Base-by-base conservation (phyloP, 768 basidiomycete species). In the Xerocomellus intermedius region DNA sequence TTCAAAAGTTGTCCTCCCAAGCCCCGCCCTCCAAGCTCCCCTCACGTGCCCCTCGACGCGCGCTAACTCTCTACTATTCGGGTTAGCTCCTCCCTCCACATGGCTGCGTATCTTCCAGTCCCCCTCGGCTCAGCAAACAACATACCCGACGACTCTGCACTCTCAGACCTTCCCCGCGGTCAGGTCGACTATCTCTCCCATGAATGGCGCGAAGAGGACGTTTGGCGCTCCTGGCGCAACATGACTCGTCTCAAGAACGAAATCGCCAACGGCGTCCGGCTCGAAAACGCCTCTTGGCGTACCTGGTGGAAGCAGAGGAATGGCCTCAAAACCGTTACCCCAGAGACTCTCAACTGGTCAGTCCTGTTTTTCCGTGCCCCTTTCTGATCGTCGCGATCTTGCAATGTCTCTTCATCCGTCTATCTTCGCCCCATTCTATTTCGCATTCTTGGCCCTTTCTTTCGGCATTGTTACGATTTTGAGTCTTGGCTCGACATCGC, bases 231-330 rank as follows among this genome's bases (percentile, higher is more conserved):
- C n/a, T 99, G 96, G 96, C 81, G 95, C 61, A 92, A 86, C 69
- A 98, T 98, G 94, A 98, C 96, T 44, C 82, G 91, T 52, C 93
- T 94, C 79, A 99, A 98, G 83, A 90, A 96, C 69, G 96, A 94
- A 74, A 97, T 99, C 67, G 85, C 92, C 7, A 98, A 99, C 69
- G 96, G 96, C 44, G 79, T 89, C 45, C 79, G 96, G 46, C 83
- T 99, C 53, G 97, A 99, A 79, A 99, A 99, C 66, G 97, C 97
- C 9, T 92, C 89, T 57, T 99, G 96, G 96, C 78, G 96, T 39
- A 98, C 95, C 1, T 99, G 96, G 96, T 98, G 95, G 87, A 98
- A 98, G 75, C 95, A 98, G 81, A 79, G 96, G 58, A 97, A 97
- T 65, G 91, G 94, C 61, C 82, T 99, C 57, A 91, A 88, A 77